phyloP scores from a whole-genome alignment of 305 asterid genomes.

The Ilex paraguariensis region DNA sequence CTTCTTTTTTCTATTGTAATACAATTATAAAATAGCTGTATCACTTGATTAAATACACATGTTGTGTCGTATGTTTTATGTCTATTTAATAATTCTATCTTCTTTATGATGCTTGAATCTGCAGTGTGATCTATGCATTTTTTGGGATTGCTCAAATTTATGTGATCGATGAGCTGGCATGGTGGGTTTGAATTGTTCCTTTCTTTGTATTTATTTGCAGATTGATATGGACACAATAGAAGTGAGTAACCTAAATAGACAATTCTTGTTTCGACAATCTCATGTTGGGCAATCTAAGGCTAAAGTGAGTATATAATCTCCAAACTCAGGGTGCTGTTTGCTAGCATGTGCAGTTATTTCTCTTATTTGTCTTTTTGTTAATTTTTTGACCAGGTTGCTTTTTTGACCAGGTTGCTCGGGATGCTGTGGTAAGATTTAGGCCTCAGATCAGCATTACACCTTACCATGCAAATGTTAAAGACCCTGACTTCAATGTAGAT shows the following conservation, averaged over 20 bases:
- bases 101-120: too few species aligned
- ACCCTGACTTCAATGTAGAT: slow-evolving; percentile 84
- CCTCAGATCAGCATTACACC: slow-evolving; percentile 81
- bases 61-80: too few species aligned
- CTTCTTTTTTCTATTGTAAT: too few species aligned
- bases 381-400: slow-evolving; percentile 71
- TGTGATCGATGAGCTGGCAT: too few species aligned
- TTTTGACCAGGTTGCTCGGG: slow-evolving; percentile 89
- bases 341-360: slow-evolving; percentile 3
- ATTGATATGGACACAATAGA: slow-evolving; percentile 99
- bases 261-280: slow-evolving; percentile 86
- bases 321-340: slow-evolving; percentile 7
- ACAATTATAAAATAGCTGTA: too few species aligned
- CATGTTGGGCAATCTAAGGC: slow-evolving; percentile 99
- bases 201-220: slow-evolving; percentile 42
- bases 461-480: slow-evolving; percentile 93
- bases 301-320: slow-evolving; percentile 51
- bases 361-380: slow-evolving; percentile 20
- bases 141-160: too few species aligned
- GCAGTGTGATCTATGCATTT: too few species aligned
- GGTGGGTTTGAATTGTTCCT: slow-evolving; percentile 4
- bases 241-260: slow-evolving; percentile 96
- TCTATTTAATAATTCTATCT: too few species aligned
- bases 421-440: slow-evolving; percentile 88
- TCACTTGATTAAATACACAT: too few species aligned